Base-by-base conservation (phyloP, 352 stramenopile species). In the Blastocystis sp. region DNA sequence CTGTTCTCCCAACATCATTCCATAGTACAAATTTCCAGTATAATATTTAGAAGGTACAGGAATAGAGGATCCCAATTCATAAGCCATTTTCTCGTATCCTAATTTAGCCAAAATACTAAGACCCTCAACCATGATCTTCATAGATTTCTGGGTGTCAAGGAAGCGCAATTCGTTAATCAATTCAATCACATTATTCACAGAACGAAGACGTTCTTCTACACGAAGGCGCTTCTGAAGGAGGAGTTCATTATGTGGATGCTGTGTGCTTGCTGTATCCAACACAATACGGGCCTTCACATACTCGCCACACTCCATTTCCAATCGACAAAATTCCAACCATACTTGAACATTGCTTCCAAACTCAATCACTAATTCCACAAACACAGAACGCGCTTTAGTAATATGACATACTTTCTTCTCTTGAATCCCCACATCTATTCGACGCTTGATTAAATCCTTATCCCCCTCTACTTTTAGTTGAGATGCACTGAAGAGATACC, bases 261-360 rank as follows among this genome's bases (percentile, higher is more conserved):
- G 92, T 40, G 92, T 76, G 22, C 96, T 89, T 27, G 93, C 94
- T 60, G 92, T 90, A 75, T 92, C 81, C n/a, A 96, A 90, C 77
- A 96, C 95, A 53, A 91, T 90, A 2, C 91, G 89, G 69, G 93
- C 93, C 40, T 91, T 91, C 15, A 90, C 89, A 37, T 95, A 91
- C 73, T 94, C 92, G 0, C 94, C 94, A 66, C 92, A 93, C 81
- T 96, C 94, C 91, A 96, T 94, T 89, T 96, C 94, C 48, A 96
- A 90, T 70, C 96, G 95, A 90, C 93, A 95, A 82, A 94, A 94
- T 90, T 96, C 94, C 35, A 96, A 87, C 94, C 94, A 96, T 0
- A 92, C 93, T 89, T 96, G 94, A 84, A 84, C 40, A 35, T 42
- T 84, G 22, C 5, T 15, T 22, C 42, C 51, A 35, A 68, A 68